phyloP scores from a whole-genome alignment of 1,284 basidiomycete species.

The Papiliotrema laurentii region DNA sequence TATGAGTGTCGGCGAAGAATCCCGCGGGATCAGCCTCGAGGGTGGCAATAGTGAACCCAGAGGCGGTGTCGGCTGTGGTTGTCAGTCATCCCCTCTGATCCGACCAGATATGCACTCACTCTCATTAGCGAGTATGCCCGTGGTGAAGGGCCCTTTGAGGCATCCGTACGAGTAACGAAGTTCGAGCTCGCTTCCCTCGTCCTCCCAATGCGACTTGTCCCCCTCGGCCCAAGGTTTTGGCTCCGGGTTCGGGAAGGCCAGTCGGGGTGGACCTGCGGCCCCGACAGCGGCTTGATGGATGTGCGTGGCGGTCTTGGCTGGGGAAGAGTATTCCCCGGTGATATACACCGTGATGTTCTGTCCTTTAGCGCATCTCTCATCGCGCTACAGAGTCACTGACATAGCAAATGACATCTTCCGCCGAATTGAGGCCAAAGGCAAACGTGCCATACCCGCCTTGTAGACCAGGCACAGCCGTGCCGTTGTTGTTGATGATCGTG shows the following conservation, averaged over 20 bases:
- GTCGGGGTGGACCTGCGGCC: slow-evolving; percentile 39
- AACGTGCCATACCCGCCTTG: slow-evolving; percentile 36
- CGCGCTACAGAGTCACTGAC: slow-evolving; percentile 11
- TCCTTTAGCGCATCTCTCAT: slow-evolving; percentile 1
- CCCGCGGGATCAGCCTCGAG: slow-evolving; percentile 39
- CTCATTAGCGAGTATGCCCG: slow-evolving; percentile 36
- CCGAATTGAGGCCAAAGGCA: slow-evolving; percentile 40
- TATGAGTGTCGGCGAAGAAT: slow-evolving; percentile 47
- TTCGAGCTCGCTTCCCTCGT: slow-evolving; percentile 16
- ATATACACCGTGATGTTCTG: slow-evolving; percentile 37
- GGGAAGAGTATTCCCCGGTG: slow-evolving; percentile 40
- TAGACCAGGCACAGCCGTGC: slow-evolving; percentile 32
- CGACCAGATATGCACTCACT: slow-evolving; percentile 17
- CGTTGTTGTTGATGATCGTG: slow-evolving; percentile 34
- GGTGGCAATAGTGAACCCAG: slow-evolving; percentile 29
- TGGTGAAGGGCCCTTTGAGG: slow-evolving; percentile 43
- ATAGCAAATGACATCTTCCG: slow-evolving; percentile 44
- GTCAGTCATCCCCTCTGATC: neutral
- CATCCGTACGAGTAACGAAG: slow-evolving; percentile 38
- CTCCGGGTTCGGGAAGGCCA: slow-evolving; percentile 42
- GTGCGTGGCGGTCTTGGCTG: slow-evolving; percentile 45
- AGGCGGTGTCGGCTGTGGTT: slow-evolving; percentile 34
- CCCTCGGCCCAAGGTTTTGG: slow-evolving; percentile 16
- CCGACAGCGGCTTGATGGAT: slow-evolving; percentile 41
- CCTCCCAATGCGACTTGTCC: no score